Base-by-base conservation (phyloP, 2,329 filamentous ascomycete genomes). In the Cercospora berteroae region DNA sequence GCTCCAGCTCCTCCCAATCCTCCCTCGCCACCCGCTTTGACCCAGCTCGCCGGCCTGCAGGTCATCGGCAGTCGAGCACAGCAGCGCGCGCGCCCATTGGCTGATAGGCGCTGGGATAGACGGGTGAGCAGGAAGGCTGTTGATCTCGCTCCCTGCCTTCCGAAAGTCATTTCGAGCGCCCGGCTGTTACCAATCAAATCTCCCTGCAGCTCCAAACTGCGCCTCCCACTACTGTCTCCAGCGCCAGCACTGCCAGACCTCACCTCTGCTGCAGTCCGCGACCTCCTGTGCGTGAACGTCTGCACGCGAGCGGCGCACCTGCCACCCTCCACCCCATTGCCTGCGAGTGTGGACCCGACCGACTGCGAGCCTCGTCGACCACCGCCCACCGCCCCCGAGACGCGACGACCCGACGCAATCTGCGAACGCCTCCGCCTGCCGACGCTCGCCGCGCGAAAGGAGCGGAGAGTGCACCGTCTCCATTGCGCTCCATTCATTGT, bases 121-220 rank as follows among this genome's bases (percentile, higher is more conserved):
- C 25, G 42, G 42, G n/a, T 20, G 55, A 62, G 60, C 60, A 27
- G 62, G 25, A 33, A 50, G 48, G 67, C 65, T 60, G 61, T 68
- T 66, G 67, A 60, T 67, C 48, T 59, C 63, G 59, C 65, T 64
- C 39, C 63, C 65, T 44, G 31, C 67, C 50, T 69, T 58, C 66
- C 68, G 68, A 64, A 72, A 70, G 63, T 60, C 67, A 65, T 67
- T 66, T 66, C 63, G 48, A 52, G 57, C 65, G 58, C 60, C 62
- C 62, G 44, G 56, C 56, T 63, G 63, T 67, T 70, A 67, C 71
- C 67, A 71, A 73, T 71, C 67, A 69, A 63, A 57, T 64, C 65
- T 67, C 67, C 67, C 60, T 67, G 66, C 60, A 58, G 57, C 59
- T 52, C 23, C 25, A 55, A 59, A 33, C 18, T 29, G 44, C 44